Base-by-base conservation (phyloP, 2,329 filamentous ascomycete genomes). In the Botrytis cinerea region DNA sequence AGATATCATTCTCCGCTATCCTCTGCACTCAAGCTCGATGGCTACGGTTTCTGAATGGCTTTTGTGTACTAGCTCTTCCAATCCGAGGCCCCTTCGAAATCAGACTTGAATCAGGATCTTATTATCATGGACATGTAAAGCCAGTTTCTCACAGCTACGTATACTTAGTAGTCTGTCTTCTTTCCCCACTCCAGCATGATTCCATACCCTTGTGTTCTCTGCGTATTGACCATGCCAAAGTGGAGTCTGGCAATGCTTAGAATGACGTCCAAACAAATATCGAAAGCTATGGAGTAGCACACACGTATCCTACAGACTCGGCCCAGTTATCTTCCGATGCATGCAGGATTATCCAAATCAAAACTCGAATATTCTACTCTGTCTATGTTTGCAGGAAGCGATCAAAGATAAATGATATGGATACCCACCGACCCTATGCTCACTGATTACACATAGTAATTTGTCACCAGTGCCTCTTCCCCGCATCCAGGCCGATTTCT, bases 401-500 rank as follows among this genome's bases (percentile, higher is more conserved):
- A 28, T 12, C n/a, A 32, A 63, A 12, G 25, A 40, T 54, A 5
- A 40, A 43, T 43, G 35, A 32, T 16, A 32, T 45, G 35, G 28
- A 12, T 45, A 35, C 32, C 32, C 32, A 32, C 32, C 32, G 32
- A 43, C 22, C 14, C n/a, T 28, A 18, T 51, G 57, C 54, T 70
- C 22, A 51, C 32, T 43, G 46, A 60, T n/a, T 45, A 63, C 46
- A 28, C 25, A 45, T 45, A 35, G 32, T n/a, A 35, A 66, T 54
- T 71, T 64, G 70, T 66, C 70, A 66, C 46, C 45, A 20, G n/a
- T 8, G 18, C 51, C n/a, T 28, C 48, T 18, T 14, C 51, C n/a
- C 51, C n/a, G 6, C 51, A 57, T 57, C 22, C 45, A 54, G 32
- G 16, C 40, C 32, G 14, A n/a, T 32, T 25, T 38, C 10, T 14